A percentile compares a stretch with the other conserved stretches of the same genome.
Evolutionary conservation across 176 grass and related monocot genomes (phyloP).

Genomic region (Ananas comosus): DNA sequence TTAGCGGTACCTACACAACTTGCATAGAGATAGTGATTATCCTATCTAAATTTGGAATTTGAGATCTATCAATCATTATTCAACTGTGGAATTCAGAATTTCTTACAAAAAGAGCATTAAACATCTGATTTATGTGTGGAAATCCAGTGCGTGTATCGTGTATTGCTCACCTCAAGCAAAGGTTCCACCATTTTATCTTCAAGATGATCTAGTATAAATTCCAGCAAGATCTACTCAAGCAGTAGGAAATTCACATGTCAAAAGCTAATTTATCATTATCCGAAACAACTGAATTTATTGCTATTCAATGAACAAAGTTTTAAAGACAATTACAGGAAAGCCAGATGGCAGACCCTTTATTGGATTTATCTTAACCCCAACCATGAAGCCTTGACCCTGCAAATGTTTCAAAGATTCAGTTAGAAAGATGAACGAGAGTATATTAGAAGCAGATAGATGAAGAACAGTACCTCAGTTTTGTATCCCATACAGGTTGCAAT

Average conservation of each 20-base stretch:
- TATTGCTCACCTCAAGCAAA: slow-evolving; percentile 66
- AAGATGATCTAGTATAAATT: slow-evolving; percentile 86
- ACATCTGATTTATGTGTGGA: slow-evolving; percentile 13
- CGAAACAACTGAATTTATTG: slow-evolving; percentile 8
- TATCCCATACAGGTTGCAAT: slow-evolving; percentile 96
- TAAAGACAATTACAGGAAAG: slow-evolving; percentile 68
- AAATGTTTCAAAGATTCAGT: slow-evolving; percentile 14
- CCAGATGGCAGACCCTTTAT: slow-evolving; percentile 87
- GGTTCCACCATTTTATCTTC: slow-evolving; percentile 74
- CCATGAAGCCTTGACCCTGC: slow-evolving; percentile 99
- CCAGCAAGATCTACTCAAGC: slow-evolving; percentile 55
- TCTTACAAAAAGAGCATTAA: neutral
- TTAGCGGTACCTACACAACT: neutral
- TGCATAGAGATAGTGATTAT: neutral
- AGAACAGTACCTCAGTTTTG: slow-evolving; percentile 61
- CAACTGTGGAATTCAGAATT: neutral
- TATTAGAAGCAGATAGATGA: slow-evolving; percentile 3
- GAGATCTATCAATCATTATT: neutral
- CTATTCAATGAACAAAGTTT: slow-evolving; percentile 14
- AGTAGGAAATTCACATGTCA: slow-evolving; percentile 15
- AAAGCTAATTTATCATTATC: slow-evolving; percentile 12
- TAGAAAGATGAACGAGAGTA: slow-evolving; percentile 8
- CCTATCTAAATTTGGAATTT: neutral
- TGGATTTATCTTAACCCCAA: slow-evolving; percentile 92
- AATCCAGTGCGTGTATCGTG: neutral